These are phyloP conservation scores for Suhomyces chickasaworum DNA, from an alignment of 1,139 yeast genomes.

Conservation along the genomic window DNA sequence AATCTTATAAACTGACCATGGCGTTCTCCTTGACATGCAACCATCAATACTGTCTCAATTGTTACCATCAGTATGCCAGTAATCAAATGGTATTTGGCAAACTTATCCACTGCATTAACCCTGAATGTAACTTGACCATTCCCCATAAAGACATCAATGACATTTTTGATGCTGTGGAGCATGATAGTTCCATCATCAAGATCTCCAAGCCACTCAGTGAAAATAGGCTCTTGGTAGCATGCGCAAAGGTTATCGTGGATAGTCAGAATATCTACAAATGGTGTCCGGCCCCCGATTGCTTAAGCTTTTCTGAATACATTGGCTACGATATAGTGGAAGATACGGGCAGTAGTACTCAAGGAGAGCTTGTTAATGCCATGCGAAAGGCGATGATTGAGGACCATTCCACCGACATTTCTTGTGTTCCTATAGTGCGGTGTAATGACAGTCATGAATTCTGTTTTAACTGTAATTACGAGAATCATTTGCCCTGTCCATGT, in stretches of 20 bases:
- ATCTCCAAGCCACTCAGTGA: constrained; percentile 13
- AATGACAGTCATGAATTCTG: constrained; percentile 72
- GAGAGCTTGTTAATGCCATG: constrained; percentile 17
- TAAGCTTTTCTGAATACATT: constrained; percentile 44
- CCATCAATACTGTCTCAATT: constrained; percentile 68
- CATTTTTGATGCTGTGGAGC: constrained; percentile 18
- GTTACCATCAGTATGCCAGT: constrained; percentile 63
- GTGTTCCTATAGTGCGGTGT: constrained; percentile 57
- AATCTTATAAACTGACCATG: constrained; percentile 37
- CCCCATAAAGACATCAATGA: constrained; percentile 36
- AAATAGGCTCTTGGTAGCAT: constrained; percentile 22
- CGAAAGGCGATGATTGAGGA: constrained; percentile 14
- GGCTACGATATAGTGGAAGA: constrained; percentile 37
- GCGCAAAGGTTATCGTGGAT: constrained; percentile 55
- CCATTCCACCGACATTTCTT: constrained; percentile 17
- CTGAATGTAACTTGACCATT: constrained; percentile 34
- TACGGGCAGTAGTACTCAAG: neutral
- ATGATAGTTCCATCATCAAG: constrained; percentile 12
- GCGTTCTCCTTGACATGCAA: constrained; percentile 65
- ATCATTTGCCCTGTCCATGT: constrained; percentile 87
- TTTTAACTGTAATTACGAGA: constrained; percentile 71
- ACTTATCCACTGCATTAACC: constrained; percentile 68
- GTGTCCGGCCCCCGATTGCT: constrained; percentile 92
- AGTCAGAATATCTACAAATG: constrained; percentile 54
- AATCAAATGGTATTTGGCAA: constrained; percentile 54